Percentiles rank a stretch among this genome's conserved stretches.
phyloP scores from a whole-genome alignment of 371 early-diverging fungal species.

The Mortierella sp. region DNA sequence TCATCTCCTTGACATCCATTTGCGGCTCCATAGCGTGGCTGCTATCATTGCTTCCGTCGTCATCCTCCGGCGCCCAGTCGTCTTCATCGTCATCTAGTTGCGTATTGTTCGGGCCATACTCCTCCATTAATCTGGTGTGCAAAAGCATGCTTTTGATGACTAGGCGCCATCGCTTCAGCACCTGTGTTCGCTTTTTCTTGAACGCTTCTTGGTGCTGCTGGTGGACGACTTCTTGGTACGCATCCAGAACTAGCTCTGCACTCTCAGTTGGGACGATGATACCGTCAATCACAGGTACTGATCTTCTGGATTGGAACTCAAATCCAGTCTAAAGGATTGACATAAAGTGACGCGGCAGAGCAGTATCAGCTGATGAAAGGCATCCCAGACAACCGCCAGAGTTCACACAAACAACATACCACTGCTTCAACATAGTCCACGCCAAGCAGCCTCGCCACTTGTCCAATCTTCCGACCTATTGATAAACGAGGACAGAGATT shows the following conservation, averaged over 20 bases:
- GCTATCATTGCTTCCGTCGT: conserved; percentile 10
- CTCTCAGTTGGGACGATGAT: conserved; percentile 76
- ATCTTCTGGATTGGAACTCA: conserved; percentile 73
- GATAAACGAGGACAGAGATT: too few relatives aligned
- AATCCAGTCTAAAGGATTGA: conserved; percentile 69
- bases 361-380: too few relatives aligned
- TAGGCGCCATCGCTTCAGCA: conserved; percentile 68
- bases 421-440: conserved; percentile 87
- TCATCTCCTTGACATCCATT: too few relatives aligned
- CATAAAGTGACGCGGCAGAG: conserved; percentile 12
- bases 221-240: conserved; percentile 39
- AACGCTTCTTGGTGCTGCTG: conserved; percentile 57
- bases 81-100: conserved; percentile 19
- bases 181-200: conserved; percentile 62
- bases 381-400: too few relatives aligned
- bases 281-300: conserved; percentile 76
- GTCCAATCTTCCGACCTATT: conserved; percentile 62
- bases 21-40: too few relatives aligned
- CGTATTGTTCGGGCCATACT: conserved; percentile 58
- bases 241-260: conserved; percentile 72
- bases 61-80: conserved; percentile 30
- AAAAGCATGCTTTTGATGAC: conserved; percentile 65
- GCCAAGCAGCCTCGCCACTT: conserved; percentile 75
- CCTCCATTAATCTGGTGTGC: conserved; percentile 61
- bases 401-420: conserved; percentile 56